A percentile compares a stretch with the other conserved stretches of the same genome.
These are phyloP conservation scores for Dryas alaskensis DNA, from an alignment of 306 rosid genomes.

Conservation along the genomic window DNA sequence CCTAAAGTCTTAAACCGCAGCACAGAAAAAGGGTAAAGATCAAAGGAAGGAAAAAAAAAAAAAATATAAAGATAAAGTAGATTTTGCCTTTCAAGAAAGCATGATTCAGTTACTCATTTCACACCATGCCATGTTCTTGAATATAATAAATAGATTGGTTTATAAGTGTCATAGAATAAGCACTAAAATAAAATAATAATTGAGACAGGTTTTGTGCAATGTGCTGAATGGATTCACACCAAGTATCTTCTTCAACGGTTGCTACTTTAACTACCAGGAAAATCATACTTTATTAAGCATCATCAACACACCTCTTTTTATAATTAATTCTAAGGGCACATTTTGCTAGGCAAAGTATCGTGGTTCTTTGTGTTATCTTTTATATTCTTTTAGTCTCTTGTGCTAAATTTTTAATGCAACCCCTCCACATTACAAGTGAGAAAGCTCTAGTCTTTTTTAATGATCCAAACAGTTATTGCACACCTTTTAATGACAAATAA, in stretches of 20 bases:
- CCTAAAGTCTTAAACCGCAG: not conserved
- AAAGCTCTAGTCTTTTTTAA: not conserved
- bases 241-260: slow-evolving; percentile 10
- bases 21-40: not conserved
- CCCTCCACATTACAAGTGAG: slow-evolving; percentile 5
- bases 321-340: not conserved
- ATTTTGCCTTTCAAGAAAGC: not conserved
- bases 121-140: not conserved
- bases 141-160: not conserved
- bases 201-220: slow-evolving; percentile 16
- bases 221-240: slow-evolving; percentile 30
- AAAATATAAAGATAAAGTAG: too few relatives aligned
- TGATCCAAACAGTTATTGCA: too few relatives aligned
- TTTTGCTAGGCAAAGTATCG: not conserved
- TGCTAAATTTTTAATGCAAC: not conserved
- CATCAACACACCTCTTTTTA: not conserved
- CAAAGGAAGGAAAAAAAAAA: not conserved
- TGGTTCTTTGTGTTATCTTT: not conserved
- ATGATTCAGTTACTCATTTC: not conserved
- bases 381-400: not conserved
- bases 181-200: not conserved
- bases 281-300: slow-evolving; percentile 26
- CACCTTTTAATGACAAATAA: too few relatives aligned
- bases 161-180: not conserved
- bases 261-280: slow-evolving; percentile 39